A percentile compares a stretch with the other conserved stretches of the same genome.
These are phyloP conservation scores for Entophlyctis luteolus DNA, from an alignment of 192 early-diverging fungal species.

Conservation along the genomic window DNA sequence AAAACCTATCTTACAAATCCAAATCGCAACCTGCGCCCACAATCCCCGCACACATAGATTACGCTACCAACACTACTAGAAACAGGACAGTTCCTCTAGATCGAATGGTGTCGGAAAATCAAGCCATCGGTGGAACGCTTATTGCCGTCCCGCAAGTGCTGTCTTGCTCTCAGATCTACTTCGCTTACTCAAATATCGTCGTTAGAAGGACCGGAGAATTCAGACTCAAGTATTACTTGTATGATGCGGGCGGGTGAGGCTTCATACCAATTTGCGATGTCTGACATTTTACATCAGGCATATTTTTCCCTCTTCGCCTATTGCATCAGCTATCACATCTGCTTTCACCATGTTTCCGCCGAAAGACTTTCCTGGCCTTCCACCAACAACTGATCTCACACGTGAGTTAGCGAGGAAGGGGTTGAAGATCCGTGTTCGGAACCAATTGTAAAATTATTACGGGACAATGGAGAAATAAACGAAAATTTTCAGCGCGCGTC, in stretches of 20 bases:
- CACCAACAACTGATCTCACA: constrained; percentile 31
- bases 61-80: not conserved
- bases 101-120: not conserved
- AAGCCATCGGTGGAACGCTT: constrained; percentile 35
- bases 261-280: too few relatives aligned
- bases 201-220: constrained; percentile 32
- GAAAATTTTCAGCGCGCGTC: too few relatives aligned
- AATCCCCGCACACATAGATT: not conserved
- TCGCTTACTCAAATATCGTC: constrained; percentile 37
- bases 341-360: constrained; percentile 32
- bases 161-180: constrained; percentile 25
- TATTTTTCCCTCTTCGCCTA: constrained; percentile 4
- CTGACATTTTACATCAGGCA: not conserved
- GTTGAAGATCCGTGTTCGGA: not conserved
- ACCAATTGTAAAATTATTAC: too few relatives aligned
- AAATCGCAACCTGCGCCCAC: not conserved
- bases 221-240: constrained; percentile 37
- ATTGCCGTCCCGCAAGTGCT: constrained; percentile 28
- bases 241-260: constrained; percentile 33
- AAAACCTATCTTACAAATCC: not conserved
- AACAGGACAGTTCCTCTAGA: not conserved
- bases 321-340: constrained; percentile 5
- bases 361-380: constrained; percentile 38
- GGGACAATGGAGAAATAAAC: too few relatives aligned
- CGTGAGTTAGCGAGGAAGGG: constrained; percentile 36